These are phyloP conservation scores for Penicillium thymicola DNA, from an alignment of 2,329 filamentous ascomycete genomes.

Conservation along the genomic window DNA sequence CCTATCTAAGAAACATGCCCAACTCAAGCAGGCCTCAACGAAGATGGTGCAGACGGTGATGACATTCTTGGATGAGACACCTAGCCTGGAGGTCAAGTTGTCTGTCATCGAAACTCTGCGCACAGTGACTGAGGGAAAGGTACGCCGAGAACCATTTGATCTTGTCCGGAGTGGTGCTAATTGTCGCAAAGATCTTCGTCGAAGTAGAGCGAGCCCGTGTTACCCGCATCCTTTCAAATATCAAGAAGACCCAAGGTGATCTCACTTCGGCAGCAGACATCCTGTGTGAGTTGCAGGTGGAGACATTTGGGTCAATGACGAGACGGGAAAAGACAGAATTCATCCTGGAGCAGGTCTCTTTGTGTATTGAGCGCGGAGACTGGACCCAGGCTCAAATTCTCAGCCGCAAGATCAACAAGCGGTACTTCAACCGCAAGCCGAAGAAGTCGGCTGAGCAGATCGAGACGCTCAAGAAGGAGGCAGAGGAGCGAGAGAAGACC, in stretches of 20 bases:
- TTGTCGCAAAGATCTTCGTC: conserved; percentile 73
- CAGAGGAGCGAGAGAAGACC: conserved; percentile 71
- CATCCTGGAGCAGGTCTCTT: conserved; percentile 87
- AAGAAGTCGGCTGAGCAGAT: conserved; percentile 88
- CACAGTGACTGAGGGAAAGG: conserved; percentile 96
- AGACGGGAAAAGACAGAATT: conserved; percentile 98
- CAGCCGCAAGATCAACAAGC: conserved; percentile 93
- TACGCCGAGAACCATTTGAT: conserved; percentile 32
- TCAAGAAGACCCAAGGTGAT: conserved; percentile 95
- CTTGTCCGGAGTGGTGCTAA: background rate
- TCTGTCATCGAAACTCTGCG: conserved; percentile 91
- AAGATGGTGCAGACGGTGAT: conserved; percentile 99
- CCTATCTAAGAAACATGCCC: conserved; percentile 98
- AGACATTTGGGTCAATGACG: conserved; percentile 98
- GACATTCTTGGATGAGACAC: conserved; percentile 81
- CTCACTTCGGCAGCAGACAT: conserved; percentile 86
- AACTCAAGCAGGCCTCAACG: conserved; percentile 97
- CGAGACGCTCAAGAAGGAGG: conserved; percentile 84
- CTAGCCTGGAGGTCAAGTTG: conserved; percentile 81
- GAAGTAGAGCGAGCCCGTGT: conserved; percentile 96
- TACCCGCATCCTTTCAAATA: conserved; percentile 90
- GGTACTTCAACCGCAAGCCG: conserved; percentile 83
- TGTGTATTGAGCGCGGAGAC: conserved; percentile 93
- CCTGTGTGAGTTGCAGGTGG: conserved; percentile 94
- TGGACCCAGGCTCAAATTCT: conserved; percentile 95